Conservation (phyloP, 2,329 filamentous ascomycete genomes). For the Biscogniauxia mediterranea region DNA sequence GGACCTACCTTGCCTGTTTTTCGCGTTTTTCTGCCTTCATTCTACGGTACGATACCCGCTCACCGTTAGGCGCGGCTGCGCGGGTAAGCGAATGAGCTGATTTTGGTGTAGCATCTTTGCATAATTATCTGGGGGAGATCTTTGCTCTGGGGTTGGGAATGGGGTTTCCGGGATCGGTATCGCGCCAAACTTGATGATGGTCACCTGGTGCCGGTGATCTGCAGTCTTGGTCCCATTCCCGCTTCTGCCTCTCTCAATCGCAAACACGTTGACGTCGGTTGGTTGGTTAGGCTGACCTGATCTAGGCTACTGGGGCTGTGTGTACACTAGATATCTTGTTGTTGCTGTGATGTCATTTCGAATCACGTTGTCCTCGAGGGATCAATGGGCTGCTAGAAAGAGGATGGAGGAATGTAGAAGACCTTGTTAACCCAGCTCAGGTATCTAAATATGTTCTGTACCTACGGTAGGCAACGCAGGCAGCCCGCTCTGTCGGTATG, state of each 20-base stretch:
- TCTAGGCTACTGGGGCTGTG: not conserved
- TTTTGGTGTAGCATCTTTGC: not conserved
- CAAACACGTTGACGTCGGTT: not conserved
- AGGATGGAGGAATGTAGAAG: not conserved
- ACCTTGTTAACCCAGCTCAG: not conserved
- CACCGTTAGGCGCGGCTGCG: not conserved
- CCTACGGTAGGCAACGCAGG: not conserved
- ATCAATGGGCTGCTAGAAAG: not conserved
- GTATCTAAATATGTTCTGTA: not conserved
- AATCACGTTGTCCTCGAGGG: not conserved
- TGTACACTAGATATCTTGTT: not conserved
- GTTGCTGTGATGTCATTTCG: not conserved
- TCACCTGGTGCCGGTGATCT: not conserved
- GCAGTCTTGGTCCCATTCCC: not conserved
- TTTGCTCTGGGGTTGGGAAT: not conserved
- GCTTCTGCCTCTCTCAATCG: not conserved
- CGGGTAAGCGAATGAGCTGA: not conserved
- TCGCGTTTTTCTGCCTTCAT: not conserved
- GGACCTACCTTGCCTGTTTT: not conserved
- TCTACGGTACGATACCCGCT: not conserved
- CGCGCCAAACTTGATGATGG: not conserved
- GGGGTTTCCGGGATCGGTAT: not conserved
- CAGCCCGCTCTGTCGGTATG: not conserved
- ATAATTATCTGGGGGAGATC: not conserved
- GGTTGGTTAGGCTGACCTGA: not conserved